Conservation (phyloP, 2,329 filamentous ascomycete genomes). For the Arthrinium phaeospermum region DNA sequence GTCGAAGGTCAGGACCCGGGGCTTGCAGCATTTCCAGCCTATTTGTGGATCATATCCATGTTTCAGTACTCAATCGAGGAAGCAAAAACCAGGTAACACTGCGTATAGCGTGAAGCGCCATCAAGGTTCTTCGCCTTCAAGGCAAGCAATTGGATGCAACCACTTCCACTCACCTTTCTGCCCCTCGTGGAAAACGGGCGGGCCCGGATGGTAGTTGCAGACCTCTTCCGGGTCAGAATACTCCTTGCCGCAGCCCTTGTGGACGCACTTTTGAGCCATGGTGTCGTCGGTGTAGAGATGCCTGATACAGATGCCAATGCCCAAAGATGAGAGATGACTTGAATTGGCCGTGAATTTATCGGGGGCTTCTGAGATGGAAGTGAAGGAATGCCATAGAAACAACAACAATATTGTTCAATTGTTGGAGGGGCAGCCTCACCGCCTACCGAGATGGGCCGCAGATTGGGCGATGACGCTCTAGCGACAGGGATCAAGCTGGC, state of each 20-base stretch:
- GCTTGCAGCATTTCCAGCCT: conserved; percentile 99
- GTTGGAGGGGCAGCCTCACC: conserved; percentile 15
- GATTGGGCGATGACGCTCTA: neutral
- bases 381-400: conserved; percentile 11
- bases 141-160: conserved; percentile 15
- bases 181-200: conserved; percentile 95
- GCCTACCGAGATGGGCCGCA: neutral
- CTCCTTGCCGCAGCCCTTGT: conserved; percentile 91
- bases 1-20: conserved; percentile 94
- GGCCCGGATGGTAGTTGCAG: conserved; percentile 91
- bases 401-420: neutral
- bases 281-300: neutral
- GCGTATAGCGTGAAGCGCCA: conserved; percentile 17
- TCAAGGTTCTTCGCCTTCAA: conserved; percentile 18
- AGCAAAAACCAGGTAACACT: neutral
- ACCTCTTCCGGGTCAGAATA: conserved; percentile 83
- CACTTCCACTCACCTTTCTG: conserved; percentile 87
- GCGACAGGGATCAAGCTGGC: conserved; percentile 7
- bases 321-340: neutral
- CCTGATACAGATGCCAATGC: neutral
- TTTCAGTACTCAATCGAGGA: neutral
- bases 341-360: neutral
- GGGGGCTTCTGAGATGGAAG: neutral
- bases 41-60: conserved; percentile 22
- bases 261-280: conserved; percentile 91